Percentiles rank a stretch among this genome's conserved stretches.
These are phyloP conservation scores for Helichrysum umbraculigerum DNA, from an alignment of 129 eudicot genomes.

Conservation along the genomic window DNA sequence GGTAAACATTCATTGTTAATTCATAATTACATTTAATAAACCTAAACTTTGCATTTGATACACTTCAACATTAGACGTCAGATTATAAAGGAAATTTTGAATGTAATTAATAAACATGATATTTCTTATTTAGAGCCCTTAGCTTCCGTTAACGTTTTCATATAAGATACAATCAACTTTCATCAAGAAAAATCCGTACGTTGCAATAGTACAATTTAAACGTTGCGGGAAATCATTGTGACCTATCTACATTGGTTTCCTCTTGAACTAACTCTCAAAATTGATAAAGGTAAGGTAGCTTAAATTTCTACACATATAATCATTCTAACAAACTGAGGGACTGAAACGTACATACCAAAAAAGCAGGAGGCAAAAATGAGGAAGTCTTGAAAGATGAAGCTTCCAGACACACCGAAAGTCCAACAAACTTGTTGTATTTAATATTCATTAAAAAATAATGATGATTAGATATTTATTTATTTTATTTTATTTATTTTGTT, in stretches of 20 bases:
- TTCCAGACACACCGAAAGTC: slow-evolving; percentile 36
- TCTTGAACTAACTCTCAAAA: not conserved
- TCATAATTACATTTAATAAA: too few relatives aligned
- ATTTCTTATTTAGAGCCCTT: too few relatives aligned
- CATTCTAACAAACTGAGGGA: not conserved
- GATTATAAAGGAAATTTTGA: too few relatives aligned
- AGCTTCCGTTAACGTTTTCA: too few relatives aligned
- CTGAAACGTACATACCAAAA: not conserved
- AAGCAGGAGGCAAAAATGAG: slow-evolving; percentile 19
- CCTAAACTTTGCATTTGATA: too few relatives aligned
- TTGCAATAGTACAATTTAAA: too few relatives aligned
- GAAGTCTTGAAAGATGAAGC: slow-evolving; percentile 21
- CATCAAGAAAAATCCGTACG: too few relatives aligned
- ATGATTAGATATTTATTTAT: not conserved
- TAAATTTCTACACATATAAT: not conserved
- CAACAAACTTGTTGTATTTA: slow-evolving; percentile 3
- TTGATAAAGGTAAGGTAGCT: not conserved
- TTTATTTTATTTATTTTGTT: not conserved
- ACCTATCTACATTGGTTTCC: not conserved
- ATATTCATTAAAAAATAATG: not conserved
- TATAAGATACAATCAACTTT: too few relatives aligned
- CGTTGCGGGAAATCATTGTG: not conserved
- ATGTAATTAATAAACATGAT: too few relatives aligned
- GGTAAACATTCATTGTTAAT: too few relatives aligned
- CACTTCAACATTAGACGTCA: too few relatives aligned